phyloP scores from a whole-genome alignment of 208 protist genomes.

The Naegleria lovaniensis region DNA sequence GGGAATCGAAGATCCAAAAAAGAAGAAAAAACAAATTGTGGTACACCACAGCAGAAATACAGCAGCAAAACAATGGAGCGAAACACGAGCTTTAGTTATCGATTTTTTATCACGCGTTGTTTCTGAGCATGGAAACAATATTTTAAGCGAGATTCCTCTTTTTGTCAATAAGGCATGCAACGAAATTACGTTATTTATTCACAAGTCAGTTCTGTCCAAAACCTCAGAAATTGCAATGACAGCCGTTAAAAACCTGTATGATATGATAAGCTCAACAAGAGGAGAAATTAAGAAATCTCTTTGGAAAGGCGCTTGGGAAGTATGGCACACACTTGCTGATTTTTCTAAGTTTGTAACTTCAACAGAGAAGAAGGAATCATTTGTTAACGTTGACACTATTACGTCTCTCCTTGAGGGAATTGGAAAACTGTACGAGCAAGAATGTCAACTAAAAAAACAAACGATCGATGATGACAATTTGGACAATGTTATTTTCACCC shows the following conservation, averaged over 20 bases:
- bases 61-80: constrained; percentile 40
- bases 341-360: background rate
- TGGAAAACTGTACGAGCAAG: background rate
- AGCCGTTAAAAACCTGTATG: background rate
- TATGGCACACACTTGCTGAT: background rate
- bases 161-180: background rate
- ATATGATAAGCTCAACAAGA: background rate
- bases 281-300: background rate
- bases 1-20: background rate
- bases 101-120: constrained; percentile 10
- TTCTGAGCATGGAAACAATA: background rate
- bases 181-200: constrained; percentile 2
- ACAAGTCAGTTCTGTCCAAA: background rate
- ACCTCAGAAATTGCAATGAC: background rate
- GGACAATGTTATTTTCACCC: background rate
- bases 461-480: background rate
- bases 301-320: background rate
- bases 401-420: background rate
- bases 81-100: constrained; percentile 17
- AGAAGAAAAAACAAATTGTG: constrained; percentile 29
- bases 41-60: constrained; percentile 42
- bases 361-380: background rate
- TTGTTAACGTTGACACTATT: background rate
- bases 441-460: background rate
- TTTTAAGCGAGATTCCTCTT: background rate